A percentile compares a stretch with the other conserved stretches of the same genome.
These are phyloP conservation scores for Leishmania tropica DNA, from an alignment of 208 protist genomes.

Conservation along the genomic window DNA sequence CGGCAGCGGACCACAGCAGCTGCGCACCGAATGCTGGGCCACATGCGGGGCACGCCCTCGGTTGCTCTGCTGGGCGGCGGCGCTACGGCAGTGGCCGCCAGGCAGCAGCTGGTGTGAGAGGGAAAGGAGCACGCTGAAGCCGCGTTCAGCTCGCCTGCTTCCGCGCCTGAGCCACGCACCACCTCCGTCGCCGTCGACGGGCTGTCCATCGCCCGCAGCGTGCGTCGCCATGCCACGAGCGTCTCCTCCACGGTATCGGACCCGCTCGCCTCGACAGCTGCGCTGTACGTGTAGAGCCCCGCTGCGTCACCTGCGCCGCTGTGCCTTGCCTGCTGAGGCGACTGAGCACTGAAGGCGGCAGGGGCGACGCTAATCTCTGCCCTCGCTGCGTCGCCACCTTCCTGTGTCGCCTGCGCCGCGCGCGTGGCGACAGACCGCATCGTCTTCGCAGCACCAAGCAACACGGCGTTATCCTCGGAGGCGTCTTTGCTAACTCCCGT, in stretches of 20 bases:
- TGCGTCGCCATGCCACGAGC: slow-evolving; percentile 20
- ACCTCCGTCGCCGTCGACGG: not conserved
- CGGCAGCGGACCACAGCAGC: not conserved
- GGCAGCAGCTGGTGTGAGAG: not conserved
- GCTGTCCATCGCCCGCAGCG: slow-evolving; percentile 9
- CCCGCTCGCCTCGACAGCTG: slow-evolving; percentile 11
- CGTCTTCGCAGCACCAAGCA: not conserved
- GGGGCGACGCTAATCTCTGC: not conserved
- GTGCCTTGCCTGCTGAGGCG: not conserved
- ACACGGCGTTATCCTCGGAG: not conserved
- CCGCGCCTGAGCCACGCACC: not conserved
- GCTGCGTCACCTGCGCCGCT: not conserved
- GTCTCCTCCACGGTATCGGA: slow-evolving; percentile 1
- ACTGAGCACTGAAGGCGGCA: not conserved
- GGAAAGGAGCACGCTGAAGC: not conserved
- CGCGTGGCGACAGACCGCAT: not conserved
- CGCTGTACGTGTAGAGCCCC: slow-evolving; percentile 22
- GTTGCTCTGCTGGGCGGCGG: not conserved
- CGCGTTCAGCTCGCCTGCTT: not conserved
- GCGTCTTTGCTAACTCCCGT: not conserved
- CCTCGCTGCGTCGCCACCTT: too few relatives aligned
- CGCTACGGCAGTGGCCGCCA: not conserved
- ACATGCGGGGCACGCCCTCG: not conserved
- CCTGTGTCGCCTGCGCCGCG: not conserved
- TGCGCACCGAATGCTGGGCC: slow-evolving; percentile 17